Evolutionary conservation across 352 stramenopile species (phyloP), one percentile per base, ranked within the genome.

Genomic region (Aphanomyces stellatus): DNA sequence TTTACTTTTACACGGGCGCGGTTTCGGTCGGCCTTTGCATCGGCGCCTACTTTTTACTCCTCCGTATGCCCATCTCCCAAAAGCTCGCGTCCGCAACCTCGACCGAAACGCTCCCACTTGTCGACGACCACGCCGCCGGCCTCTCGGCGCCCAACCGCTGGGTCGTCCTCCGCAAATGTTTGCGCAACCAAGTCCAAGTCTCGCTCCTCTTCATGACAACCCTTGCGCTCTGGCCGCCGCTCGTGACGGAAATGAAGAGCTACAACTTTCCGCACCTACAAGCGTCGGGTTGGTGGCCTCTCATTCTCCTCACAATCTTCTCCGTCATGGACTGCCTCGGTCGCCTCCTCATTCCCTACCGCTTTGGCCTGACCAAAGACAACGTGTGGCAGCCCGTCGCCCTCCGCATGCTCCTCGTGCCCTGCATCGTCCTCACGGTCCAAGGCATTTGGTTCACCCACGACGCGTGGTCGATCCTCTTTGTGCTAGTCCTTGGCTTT

Each of bases 1-100:
- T 91, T 43, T 94, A 91, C 76, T 92, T 92, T 69, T 92, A 92
- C 67, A 85, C 77, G 0, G 86, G 86, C 35, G 86, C 82, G 6
- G 56, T 92, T 41, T 91, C 86, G 4, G 90, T 94, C 61, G 78
- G 71, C 40, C 69, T 91, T 25, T 94, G 83, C 71, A 89, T 94
- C 37, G 51, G 72, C 30, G 83, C 83, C 28, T 94, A 90, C 69
- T 90, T 86, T 68, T 81, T 79, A 48, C 62, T 90, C 15, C 76
- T 88, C 63, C 37, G 53, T 4, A 69, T 92, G 27, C 51, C 65
- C 40, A 82, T 92, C 65, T 86, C 84, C 13, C 75, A 76, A 8
- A 81, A 82, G 51, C 5, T 35, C 33, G 25, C 49, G 5, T 7
- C 49, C 49, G 22, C 49, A 11, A 87, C 74, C 64, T 57, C 86